These are phyloP conservation scores for Tetrastigma voinierianum DNA, from an alignment of 164 flowering plant species.

Conservation along the genomic window DNA sequence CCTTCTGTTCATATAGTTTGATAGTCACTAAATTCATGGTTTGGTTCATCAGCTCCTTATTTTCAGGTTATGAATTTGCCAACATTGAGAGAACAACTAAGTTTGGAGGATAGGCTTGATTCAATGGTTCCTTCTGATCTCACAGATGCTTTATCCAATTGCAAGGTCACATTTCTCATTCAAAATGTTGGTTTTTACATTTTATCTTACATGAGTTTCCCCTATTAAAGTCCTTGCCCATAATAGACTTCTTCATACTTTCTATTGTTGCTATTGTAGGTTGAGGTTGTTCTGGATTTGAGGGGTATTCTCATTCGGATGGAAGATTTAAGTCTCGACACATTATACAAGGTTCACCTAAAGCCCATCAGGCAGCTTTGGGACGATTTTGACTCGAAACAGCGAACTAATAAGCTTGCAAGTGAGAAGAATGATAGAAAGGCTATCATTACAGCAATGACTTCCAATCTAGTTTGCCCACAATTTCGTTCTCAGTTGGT, in stretches of 20 bases:
- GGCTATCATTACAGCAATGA: conserved; percentile 43
- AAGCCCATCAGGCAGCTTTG: conserved; percentile 79
- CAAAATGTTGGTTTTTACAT: not conserved
- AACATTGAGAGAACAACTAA: conserved; percentile 95
- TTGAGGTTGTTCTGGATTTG: conserved; percentile 81
- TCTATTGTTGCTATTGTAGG: conserved; percentile 34
- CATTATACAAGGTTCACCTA: conserved; percentile 86
- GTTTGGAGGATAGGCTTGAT: conserved; percentile 92
- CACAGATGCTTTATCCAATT: conserved; percentile 88
- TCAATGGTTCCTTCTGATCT: conserved; percentile 95
- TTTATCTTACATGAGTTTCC: conserved; percentile 3
- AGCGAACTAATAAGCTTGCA: conserved; percentile 46
- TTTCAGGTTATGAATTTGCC: conserved; percentile 96
- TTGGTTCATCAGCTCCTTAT: not conserved
- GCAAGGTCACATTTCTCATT: conserved; percentile 52
- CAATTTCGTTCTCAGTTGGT: conserved; percentile 69
- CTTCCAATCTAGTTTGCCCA: conserved; percentile 31
- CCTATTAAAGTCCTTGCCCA: not conserved
- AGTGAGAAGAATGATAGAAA: conserved; percentile 67
- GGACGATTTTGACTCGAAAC: conserved; percentile 81
- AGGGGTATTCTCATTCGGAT: conserved; percentile 82
- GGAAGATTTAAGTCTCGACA: conserved; percentile 86
- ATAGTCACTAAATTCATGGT: not conserved
- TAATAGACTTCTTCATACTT: not conserved
- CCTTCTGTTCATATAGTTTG: not conserved